Conservation (phyloP, 2,329 filamentous ascomycete genomes). For the Curvularia spicifera region DNA sequence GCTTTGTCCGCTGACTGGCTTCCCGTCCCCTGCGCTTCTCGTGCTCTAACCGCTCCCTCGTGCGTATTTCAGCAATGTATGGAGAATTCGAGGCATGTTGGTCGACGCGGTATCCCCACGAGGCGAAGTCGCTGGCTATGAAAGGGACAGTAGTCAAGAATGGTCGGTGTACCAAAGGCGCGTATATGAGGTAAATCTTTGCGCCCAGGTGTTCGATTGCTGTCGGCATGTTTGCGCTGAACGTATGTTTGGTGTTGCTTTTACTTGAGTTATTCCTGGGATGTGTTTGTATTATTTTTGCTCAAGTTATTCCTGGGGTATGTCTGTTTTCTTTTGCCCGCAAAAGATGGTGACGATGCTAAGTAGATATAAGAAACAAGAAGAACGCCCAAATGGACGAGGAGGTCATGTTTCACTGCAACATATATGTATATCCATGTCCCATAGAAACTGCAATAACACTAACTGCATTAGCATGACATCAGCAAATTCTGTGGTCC, state of each 20-base stretch:
- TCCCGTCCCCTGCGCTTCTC: slow-evolving; percentile 9
- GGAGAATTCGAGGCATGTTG: slow-evolving; percentile 15
- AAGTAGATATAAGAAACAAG: neutral
- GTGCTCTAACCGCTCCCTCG: slow-evolving; percentile 15
- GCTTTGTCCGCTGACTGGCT: slow-evolving; percentile 13
- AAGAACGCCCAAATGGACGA: neutral
- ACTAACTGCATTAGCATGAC: neutral
- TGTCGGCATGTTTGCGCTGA: slow-evolving; percentile 3
- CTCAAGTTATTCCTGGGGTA: neutral
- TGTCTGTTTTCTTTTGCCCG: neutral
- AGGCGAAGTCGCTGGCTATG: slow-evolving; percentile 25
- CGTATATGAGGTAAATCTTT: slow-evolving; percentile 22
- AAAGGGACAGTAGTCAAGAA: slow-evolving; percentile 25
- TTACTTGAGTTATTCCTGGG: neutral
- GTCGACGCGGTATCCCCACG: slow-evolving; percentile 26
- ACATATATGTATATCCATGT: neutral
- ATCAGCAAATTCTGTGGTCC: neutral
- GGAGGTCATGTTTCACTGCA: neutral
- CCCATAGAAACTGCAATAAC: neutral
- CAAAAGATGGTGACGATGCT: neutral
- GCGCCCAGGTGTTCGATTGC: slow-evolving; percentile 1
- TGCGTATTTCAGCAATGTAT: slow-evolving; percentile 23
- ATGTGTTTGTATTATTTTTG: no score
- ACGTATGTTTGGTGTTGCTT: neutral
- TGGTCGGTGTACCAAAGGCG: slow-evolving; percentile 9